Conservation (phyloP, 2,329 filamentous ascomycete species). For the Hysterium pulicare region DNA sequence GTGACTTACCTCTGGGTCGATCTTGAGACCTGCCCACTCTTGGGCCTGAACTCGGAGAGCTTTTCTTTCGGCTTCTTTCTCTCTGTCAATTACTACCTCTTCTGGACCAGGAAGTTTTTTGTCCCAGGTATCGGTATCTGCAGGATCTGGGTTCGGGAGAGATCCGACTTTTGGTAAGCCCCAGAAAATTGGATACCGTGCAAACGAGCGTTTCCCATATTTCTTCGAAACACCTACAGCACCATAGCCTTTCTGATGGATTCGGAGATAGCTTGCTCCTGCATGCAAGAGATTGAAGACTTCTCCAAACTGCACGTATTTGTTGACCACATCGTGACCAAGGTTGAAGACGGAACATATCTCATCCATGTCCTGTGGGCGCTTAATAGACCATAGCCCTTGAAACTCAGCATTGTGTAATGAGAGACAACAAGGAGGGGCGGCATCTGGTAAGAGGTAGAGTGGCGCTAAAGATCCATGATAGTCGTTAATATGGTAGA, state of each 20-base stretch:
- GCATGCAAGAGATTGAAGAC: slow-evolving; percentile 67
- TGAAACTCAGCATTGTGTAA: slow-evolving; percentile 70
- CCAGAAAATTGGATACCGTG: slow-evolving; percentile 68
- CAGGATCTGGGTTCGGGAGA: slow-evolving; percentile 64
- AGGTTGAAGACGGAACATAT: slow-evolving; percentile 65
- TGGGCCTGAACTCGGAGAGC: slow-evolving; percentile 60
- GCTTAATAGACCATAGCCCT: slow-evolving; percentile 66
- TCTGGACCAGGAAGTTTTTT: slow-evolving; percentile 50
- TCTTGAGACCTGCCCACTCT: slow-evolving; percentile 63
- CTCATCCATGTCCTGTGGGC: slow-evolving; percentile 58
- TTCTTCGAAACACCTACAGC: slow-evolving; percentile 67
- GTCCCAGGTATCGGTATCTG: slow-evolving; percentile 61
- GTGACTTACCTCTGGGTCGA: slow-evolving; percentile 50
- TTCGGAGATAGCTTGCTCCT: slow-evolving; percentile 62
- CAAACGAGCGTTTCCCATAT: slow-evolving; percentile 64
- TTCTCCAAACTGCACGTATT: slow-evolving; percentile 65
- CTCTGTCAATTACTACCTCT: slow-evolving; percentile 52
- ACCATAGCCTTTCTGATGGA: slow-evolving; percentile 66
- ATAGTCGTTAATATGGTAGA: slow-evolving; percentile 66
- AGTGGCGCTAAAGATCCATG: slow-evolving; percentile 62
- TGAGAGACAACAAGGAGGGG: slow-evolving; percentile 62
- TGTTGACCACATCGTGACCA: slow-evolving; percentile 52
- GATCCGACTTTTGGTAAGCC: slow-evolving; percentile 58
- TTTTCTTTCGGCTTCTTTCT: slow-evolving; percentile 53
- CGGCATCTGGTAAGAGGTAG: slow-evolving; percentile 60